These are phyloP conservation scores for Colletotrichum orchidophilum DNA, from an alignment of 2,329 filamentous ascomycete genomes.

Conservation along the genomic window DNA sequence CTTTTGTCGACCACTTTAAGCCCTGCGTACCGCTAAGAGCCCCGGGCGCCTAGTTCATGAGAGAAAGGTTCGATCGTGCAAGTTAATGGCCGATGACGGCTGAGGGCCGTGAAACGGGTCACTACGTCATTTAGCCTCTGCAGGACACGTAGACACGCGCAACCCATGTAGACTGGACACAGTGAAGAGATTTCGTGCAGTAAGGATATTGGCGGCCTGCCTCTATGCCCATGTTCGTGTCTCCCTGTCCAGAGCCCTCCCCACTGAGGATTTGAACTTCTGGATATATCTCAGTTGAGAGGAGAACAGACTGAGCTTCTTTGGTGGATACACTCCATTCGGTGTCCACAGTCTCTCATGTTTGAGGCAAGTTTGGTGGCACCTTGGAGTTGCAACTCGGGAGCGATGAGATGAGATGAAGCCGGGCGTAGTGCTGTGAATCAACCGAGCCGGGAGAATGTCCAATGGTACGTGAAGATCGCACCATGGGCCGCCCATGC, in stretches of 20 bases:
- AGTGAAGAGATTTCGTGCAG: conserved; percentile 28
- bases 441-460: neutral
- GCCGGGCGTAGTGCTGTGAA: neutral
- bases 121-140: conserved; percentile 28
- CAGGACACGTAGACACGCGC: conserved; percentile 19
- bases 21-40: conserved; percentile 16
- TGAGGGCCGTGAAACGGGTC: conserved; percentile 30
- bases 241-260: neutral
- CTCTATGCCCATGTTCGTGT: conserved; percentile 13
- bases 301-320: conserved; percentile 16
- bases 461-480: neutral
- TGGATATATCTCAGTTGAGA: neutral
- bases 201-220: neutral
- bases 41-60: conserved; percentile 2
- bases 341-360: neutral
- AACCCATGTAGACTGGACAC: neutral
- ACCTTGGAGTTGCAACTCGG: neutral
- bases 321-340: conserved; percentile 13
- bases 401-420: neutral
- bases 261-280: conserved; percentile 7
- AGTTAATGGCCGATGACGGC: conserved; percentile 27
- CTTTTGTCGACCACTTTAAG: conserved; percentile 4
- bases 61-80: conserved; percentile 31
- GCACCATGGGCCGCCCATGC: neutral
- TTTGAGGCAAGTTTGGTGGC: conserved; percentile 14